A percentile compares a stretch with the other conserved stretches of the same genome.
Conservation (phyloP, 805 yeast species). For the Saturnispora kantuleensis region DNA sequence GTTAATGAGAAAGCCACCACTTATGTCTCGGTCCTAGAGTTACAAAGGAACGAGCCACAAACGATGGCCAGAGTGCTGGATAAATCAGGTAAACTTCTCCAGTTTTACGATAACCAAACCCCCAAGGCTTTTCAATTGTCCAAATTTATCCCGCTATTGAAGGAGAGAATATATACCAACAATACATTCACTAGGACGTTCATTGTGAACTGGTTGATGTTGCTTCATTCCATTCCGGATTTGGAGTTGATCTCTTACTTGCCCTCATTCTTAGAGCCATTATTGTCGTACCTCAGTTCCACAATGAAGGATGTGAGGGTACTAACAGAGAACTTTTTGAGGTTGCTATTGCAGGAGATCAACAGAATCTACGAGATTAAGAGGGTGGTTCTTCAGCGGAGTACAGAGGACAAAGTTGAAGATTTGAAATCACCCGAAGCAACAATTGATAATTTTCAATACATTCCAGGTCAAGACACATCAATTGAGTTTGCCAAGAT, state of each 20-base stretch:
- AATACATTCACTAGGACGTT: conserved; percentile 91
- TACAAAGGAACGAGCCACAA: conserved; percentile 27
- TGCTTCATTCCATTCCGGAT: conserved; percentile 89
- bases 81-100: conserved; percentile 45
- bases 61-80: conserved; percentile 37
- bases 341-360: conserved; percentile 69
- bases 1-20: conserved; percentile 90
- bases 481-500: conserved; percentile 71
- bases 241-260: conserved; percentile 77
- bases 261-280: conserved; percentile 82
- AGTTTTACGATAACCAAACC: conserved; percentile 49
- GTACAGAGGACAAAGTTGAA: conserved; percentile 17
- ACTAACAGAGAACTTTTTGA: conserved; percentile 71
- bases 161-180: conserved; percentile 83
- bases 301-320: conserved; percentile 80
- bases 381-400: conserved; percentile 29
- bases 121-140: conserved; percentile 70
- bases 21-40: conserved; percentile 59
- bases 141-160: conserved; percentile 81
- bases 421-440: neutral
- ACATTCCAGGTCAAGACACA: conserved; percentile 73
- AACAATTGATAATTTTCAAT: conserved; percentile 38
- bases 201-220: conserved; percentile 84
- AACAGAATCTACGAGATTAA: conserved; percentile 65
- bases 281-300: conserved; percentile 70